Evolutionary conservation across 2,329 filamentous ascomycete species (phyloP), one percentile per base, ranked within the genome.

Genomic region (Fusarium sp.): DNA sequence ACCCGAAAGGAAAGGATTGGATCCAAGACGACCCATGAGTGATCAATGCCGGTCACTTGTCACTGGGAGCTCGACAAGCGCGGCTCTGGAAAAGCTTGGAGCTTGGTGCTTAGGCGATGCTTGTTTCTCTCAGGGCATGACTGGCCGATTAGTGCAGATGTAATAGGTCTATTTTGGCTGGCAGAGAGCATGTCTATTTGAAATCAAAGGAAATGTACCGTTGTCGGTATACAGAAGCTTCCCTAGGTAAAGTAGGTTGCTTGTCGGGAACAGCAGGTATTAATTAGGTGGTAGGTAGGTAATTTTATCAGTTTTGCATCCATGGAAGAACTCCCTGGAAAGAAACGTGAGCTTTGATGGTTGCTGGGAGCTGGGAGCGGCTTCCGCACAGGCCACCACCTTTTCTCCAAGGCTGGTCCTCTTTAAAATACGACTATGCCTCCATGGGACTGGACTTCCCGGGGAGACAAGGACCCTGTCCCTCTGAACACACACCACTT

Each of bases 61-160:
- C 35, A 38, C 33, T 61, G 38, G 23, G 64, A 70, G 70, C 71
- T 69, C 72, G 71, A 77, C 72, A 75, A 76, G 71, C 75, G 75
- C 71, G 75, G 72, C 67, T 68, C 54, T 65, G 58, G 64, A 72
- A 62, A 64, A 74, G 60, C 50, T 64, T 35, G 59, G 59, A 18
- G 19, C 15, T 57, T 33, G 40, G 30, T 13, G 30, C 43, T 49
- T 28, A 25, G 54, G 40, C n/a, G 40, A 49, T 47, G 40, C 54
- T 58, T 49, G 9, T 35, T 58, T 58, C 40, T 58, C 23, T 49
- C 5, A 57, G n/a, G 40, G 23, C 40, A 49, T 58, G 40, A 3
- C 30, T 49, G 19, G 23, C n/a, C 19, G 23, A 35, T 35, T 21
- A 53, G 23, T 53, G 32, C 15, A 33, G 30, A 6, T 33, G 13